A percentile compares a stretch with the other conserved stretches of the same genome.
phyloP scores from a whole-genome alignment of 441 rosid species.

The Jatropha podagrica region DNA sequence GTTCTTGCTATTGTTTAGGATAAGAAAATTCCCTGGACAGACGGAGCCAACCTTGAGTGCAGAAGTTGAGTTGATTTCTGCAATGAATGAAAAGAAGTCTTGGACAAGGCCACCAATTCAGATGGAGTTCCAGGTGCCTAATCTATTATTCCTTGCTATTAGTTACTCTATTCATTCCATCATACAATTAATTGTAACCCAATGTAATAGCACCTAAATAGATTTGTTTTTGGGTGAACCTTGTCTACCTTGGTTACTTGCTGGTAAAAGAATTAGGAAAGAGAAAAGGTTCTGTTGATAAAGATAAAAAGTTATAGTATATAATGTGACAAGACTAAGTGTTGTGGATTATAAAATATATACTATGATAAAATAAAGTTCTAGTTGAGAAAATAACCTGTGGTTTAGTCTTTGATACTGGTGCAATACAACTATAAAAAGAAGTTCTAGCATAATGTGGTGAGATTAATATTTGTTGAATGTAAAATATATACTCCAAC shows the following conservation, averaged over 20 bases:
- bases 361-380: background rate
- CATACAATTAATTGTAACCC: background rate
- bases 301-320: background rate
- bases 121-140: conserved; percentile 95
- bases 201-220: background rate
- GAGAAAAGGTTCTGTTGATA: background rate
- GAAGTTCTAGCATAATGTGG: background rate
- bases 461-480: background rate
- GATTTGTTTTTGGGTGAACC: background rate
- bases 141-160: conserved; percentile 13
- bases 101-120: conserved; percentile 98
- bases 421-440: too few relatives aligned
- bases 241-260: background rate
- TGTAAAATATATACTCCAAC: background rate
- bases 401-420: too few relatives aligned
- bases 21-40: conserved; percentile 98
- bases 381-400: background rate
- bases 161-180: background rate
- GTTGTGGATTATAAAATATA: background rate
- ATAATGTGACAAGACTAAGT: background rate
- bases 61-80: conserved; percentile 94
- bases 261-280: background rate
- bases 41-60: conserved; percentile 98
- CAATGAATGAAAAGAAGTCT: conserved; percentile 91
- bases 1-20: conserved; percentile 45